These are phyloP conservation scores for Peronospora belbahrii DNA, from an alignment of 352 stramenopile species.

Conservation along the genomic window DNA sequence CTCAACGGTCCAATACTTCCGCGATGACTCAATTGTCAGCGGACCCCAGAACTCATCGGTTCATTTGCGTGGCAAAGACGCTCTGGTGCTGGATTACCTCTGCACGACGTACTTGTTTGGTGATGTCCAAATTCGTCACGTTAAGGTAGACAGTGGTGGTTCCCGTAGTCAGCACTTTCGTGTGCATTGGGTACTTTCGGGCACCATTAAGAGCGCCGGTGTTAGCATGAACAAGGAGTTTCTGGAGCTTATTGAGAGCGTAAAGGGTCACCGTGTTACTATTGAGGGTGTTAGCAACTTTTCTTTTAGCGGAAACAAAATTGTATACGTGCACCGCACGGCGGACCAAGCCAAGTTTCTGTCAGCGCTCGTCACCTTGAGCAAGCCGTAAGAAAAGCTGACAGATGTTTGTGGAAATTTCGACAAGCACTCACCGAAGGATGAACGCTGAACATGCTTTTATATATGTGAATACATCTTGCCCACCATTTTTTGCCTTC, in stretches of 20 bases:
- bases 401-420: neutral
- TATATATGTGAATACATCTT: conserved; percentile 23
- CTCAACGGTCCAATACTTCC: conserved; percentile 69
- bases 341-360: conserved; percentile 86
- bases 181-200: conserved; percentile 77
- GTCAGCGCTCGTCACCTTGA: conserved; percentile 68
- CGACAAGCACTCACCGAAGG: neutral
- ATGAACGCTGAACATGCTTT: conserved; percentile 16
- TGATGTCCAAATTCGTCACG: conserved; percentile 66
- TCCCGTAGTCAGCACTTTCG: conserved; percentile 81
- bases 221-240: conserved; percentile 87
- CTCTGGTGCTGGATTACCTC: conserved; percentile 80
- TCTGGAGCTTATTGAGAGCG: conserved; percentile 75
- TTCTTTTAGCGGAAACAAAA: conserved; percentile 82
- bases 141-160: conserved; percentile 76
- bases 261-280: conserved; percentile 65
- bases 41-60: conserved; percentile 81
- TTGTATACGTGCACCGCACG: conserved; percentile 83
- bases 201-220: conserved; percentile 62
- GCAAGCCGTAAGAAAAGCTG: conserved; percentile 41
- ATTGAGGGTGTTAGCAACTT: conserved; percentile 86
- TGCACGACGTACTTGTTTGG: conserved; percentile 80
- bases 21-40: conserved; percentile 84
- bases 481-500: neutral
- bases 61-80: conserved; percentile 72